phyloP scores from a whole-genome alignment of 2,329 filamentous ascomycete genomes.

The Colletotrichum navitas region DNA sequence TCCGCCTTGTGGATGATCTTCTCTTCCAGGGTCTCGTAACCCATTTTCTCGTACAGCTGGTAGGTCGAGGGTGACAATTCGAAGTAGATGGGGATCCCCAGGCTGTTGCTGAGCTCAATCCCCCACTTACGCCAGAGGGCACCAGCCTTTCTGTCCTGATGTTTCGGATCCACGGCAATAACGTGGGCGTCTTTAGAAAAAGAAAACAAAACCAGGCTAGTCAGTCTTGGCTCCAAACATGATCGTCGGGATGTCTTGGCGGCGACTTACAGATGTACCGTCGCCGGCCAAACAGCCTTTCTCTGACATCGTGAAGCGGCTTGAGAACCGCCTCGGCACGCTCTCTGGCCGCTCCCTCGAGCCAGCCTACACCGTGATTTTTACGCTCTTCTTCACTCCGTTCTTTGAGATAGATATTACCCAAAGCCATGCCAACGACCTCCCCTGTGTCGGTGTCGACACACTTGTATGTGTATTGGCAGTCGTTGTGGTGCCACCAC shows the following conservation, averaged over 20 bases:
- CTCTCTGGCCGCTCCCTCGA: constrained; percentile 58
- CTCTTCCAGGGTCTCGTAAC: constrained; percentile 56
- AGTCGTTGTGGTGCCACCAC: constrained; percentile 54
- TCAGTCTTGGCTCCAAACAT: constrained; percentile 3
- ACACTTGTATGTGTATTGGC: constrained; percentile 62
- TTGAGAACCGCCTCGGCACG: constrained; percentile 58
- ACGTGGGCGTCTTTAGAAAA: constrained; percentile 53
- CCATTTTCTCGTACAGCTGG: constrained; percentile 60
- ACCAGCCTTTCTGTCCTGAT: constrained; percentile 59
- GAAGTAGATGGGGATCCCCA: constrained; percentile 59
- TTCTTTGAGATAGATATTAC: constrained; percentile 56
- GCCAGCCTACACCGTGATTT: constrained; percentile 59
- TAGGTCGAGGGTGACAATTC: constrained; percentile 59
- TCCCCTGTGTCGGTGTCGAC: constrained; percentile 58
- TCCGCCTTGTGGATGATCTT: constrained; percentile 55
- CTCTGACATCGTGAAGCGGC: constrained; percentile 57
- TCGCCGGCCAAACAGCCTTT: constrained; percentile 55
- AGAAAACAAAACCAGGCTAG: constrained; percentile 6
- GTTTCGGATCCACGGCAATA: constrained; percentile 58
- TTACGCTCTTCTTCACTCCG: constrained; percentile 57
- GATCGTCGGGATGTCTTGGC: not conserved
- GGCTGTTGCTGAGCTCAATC: constrained; percentile 51
- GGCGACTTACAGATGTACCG: constrained; percentile 56
- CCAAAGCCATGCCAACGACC: constrained; percentile 61
- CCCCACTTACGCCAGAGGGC: constrained; percentile 58